phyloP scores from a whole-genome alignment of 2,329 filamentous ascomycete genomes.

The Aureobasidium sp. region DNA sequence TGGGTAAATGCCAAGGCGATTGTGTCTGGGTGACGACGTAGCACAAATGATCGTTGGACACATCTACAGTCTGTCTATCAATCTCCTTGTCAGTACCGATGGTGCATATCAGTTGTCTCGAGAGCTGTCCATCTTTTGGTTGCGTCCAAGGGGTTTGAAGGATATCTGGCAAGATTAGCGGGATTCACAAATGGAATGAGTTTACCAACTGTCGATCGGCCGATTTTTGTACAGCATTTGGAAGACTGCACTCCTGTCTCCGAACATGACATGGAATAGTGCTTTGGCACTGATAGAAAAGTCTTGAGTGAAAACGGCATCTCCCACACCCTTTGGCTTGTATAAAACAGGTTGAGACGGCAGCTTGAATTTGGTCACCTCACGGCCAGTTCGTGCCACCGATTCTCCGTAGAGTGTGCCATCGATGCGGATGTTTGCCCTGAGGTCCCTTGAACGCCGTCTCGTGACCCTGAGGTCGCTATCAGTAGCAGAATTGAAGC shows the following conservation, averaged over 20 bases:
- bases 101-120: conserved; percentile 58
- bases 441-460: conserved; percentile 44
- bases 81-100: conserved; percentile 42
- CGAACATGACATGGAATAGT: conserved; percentile 92
- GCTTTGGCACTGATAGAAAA: conserved; percentile 92
- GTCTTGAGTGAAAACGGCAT: conserved; percentile 67
- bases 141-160: conserved; percentile 79
- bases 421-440: conserved; percentile 55
- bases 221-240: conserved; percentile 83
- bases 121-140: conserved; percentile 52
- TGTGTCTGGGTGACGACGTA: conserved; percentile 60
- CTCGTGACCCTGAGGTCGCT: conserved; percentile 31
- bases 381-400: conserved; percentile 35
- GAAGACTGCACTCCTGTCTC: conserved; percentile 92
- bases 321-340: conserved; percentile 73
- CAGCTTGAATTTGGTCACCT: conserved; percentile 68
- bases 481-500: conserved; percentile 31
- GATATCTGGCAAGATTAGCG: conserved; percentile 47
- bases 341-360: conserved; percentile 76
- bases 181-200: neutral
- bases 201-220: conserved; percentile 51
- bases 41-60: conserved; percentile 51
- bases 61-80: conserved; percentile 81
- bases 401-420: conserved; percentile 49
- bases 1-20: conserved; percentile 76